phyloP scores from a whole-genome alignment of 1,284 basidiomycete genomes.

The Macrocybe sp. region DNA sequence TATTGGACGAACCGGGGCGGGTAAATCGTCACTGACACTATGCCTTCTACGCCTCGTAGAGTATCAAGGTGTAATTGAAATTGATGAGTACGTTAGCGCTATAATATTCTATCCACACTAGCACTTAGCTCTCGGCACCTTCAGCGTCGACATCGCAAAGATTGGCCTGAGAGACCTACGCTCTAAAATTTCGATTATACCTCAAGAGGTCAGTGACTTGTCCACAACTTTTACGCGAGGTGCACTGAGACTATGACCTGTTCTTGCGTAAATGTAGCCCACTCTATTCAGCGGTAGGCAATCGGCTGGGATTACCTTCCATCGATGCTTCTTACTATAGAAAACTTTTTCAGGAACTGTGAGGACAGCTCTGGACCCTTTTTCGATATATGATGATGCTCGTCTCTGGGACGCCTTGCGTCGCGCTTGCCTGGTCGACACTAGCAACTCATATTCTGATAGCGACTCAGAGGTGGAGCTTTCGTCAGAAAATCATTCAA shows the following conservation, averaged over 20 bases:
- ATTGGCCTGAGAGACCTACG: conserved; percentile 46
- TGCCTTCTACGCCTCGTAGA: conserved; percentile 39
- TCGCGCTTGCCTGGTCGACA: conserved; percentile 56
- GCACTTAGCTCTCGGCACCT: conserved; percentile 23
- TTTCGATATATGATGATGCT: conserved; percentile 52
- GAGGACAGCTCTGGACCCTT: conserved; percentile 68
- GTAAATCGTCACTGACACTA: conserved; percentile 49
- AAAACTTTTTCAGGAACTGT: conserved; percentile 45
- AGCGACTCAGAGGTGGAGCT: conserved; percentile 70
- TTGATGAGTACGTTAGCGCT: conserved; percentile 37
- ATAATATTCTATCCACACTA: conserved; percentile 37
- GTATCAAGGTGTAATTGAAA: conserved; percentile 30
- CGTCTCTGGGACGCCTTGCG: conserved; percentile 59
- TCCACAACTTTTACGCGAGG: background rate
- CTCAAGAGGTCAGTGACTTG: conserved; percentile 36
- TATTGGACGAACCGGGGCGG: conserved; percentile 54
- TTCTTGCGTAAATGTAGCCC: conserved; percentile 29
- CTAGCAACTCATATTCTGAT: conserved; percentile 52
- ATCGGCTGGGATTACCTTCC: background rate
- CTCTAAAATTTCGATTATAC: conserved; percentile 45
- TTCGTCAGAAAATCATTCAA: conserved; percentile 59
- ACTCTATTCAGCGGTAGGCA: conserved; percentile 41
- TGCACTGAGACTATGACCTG: conserved; percentile 11
- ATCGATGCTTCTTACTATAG: background rate
- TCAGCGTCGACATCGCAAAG: conserved; percentile 46